phyloP scores from a whole-genome alignment of 257 asterid genomes.

The Solanum pennellii region DNA sequence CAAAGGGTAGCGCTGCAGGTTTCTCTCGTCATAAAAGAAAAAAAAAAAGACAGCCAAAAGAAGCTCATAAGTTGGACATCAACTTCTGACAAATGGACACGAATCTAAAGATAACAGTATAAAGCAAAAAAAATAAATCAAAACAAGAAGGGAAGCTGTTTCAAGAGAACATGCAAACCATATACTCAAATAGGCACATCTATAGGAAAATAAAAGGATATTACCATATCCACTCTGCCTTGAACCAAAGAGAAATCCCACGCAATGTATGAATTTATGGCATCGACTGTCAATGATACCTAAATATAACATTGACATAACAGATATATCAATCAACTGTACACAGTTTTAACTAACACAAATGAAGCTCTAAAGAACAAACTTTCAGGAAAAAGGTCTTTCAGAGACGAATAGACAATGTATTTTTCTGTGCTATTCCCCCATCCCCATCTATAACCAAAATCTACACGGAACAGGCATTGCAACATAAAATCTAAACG shows the following conservation, averaged over 20 bases:
- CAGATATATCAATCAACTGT: background rate
- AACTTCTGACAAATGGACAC: background rate
- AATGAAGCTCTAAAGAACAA: background rate
- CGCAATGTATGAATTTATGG: constrained; percentile 82
- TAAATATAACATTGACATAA: constrained; percentile 9
- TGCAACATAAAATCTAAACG: background rate
- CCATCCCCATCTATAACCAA: background rate
- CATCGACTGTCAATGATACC: constrained; percentile 71
- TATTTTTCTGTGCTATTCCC: background rate
- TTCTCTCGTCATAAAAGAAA: background rate
- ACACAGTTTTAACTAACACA: background rate
- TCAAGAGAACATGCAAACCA: background rate
- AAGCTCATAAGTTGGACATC: background rate
- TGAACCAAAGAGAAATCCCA: constrained; percentile 97
- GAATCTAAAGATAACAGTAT: background rate
- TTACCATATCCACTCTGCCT: constrained; percentile 83
- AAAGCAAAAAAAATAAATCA: background rate
- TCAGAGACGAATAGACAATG: background rate
- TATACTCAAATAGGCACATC: background rate
- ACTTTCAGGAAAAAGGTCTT: background rate
- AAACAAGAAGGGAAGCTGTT: background rate
- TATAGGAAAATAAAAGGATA: constrained; percentile 12
- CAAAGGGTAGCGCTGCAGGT: background rate
- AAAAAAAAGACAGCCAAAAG: background rate
- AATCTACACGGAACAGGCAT: background rate